Percentiles rank a stretch among this genome's conserved stretches.
These are phyloP conservation scores for Penicillium sp. DNA, from an alignment of 2,329 filamentous ascomycete species.

Conservation along the genomic window DNA sequence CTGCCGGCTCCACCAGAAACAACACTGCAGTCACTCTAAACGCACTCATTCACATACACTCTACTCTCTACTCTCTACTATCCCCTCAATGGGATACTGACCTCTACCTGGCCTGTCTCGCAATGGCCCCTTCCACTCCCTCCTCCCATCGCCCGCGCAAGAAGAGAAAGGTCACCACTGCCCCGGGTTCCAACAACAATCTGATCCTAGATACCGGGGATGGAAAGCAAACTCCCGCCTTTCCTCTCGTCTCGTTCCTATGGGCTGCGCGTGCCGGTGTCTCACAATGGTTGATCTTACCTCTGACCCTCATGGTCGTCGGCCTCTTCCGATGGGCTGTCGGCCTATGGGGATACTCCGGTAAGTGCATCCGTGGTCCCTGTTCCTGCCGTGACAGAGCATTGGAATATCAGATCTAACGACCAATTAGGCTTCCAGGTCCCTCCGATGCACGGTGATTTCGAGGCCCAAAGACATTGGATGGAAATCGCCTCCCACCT, in stretches of 20 bases:
- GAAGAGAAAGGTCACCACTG: conserved; percentile 45
- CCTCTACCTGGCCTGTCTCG: conserved; percentile 16
- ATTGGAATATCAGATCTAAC: conserved; percentile 12
- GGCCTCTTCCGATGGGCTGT: conserved; percentile 93
- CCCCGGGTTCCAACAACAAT: conserved; percentile 46
- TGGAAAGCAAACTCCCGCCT: conserved; percentile 66
- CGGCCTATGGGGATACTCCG: conserved; percentile 93
- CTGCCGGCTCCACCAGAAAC: not conserved
- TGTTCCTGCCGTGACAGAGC: not conserved
- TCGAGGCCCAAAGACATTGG: conserved; percentile 97
- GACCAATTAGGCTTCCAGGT: conserved; percentile 66
- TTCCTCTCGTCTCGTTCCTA: conserved; percentile 90
- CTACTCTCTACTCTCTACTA: conserved; percentile 1
- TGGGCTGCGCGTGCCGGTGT: conserved; percentile 82
- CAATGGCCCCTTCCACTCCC: conserved; percentile 34
- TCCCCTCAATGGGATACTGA: conserved; percentile 29
- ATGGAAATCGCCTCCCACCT: conserved; percentile 94
- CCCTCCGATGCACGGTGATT: conserved; percentile 94
- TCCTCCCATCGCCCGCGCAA: conserved; percentile 50
- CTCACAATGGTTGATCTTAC: conserved; percentile 91
- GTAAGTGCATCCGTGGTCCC: conserved; percentile 52
- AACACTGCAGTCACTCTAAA: too few species aligned
- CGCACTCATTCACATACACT: not conserved
- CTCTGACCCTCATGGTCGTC: conserved; percentile 84
- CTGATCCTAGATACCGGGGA: conserved; percentile 50